These are phyloP conservation scores for Lichtheimia hyalospora DNA, from an alignment of 371 early-diverging fungal species.

Conservation along the genomic window DNA sequence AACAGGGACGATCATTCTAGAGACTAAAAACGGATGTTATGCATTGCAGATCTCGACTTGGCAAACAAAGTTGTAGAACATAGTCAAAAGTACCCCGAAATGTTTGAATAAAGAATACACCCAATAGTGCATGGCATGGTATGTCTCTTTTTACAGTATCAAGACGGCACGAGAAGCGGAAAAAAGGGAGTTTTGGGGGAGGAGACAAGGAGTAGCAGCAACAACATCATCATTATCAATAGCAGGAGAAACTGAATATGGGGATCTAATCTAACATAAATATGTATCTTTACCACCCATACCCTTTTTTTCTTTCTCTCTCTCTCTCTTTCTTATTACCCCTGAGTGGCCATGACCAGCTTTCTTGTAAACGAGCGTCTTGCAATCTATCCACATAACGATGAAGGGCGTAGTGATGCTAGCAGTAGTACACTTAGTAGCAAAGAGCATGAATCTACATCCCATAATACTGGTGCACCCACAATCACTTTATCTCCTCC, in stretches of 20 bases:
- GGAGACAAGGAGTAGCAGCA: background rate
- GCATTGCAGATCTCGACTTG: slow-evolving; percentile 33
- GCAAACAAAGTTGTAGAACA: slow-evolving; percentile 47
- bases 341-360: slow-evolving; percentile 5
- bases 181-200: background rate
- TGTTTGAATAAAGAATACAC: slow-evolving; percentile 33
- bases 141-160: slow-evolving; percentile 3
- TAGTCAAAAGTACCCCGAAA: slow-evolving; percentile 38
- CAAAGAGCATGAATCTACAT: no score
- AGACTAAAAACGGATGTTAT: background rate
- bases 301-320: background rate
- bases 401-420: background rate
- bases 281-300: background rate
- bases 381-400: slow-evolving; percentile 2
- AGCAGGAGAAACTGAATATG: background rate
- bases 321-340: background rate
- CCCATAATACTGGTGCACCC: slow-evolving; percentile 7
- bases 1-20: background rate
- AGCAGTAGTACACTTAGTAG: no score
- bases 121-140: background rate
- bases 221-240: background rate
- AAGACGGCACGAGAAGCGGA: background rate
- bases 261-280: background rate
- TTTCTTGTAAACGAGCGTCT: slow-evolving; percentile 1
- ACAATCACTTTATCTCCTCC: slow-evolving; percentile 24